Evolutionary conservation across 106 monocot genomes (phyloP), one percentile per base, ranked within the genome.

Genomic region (Phalaenopsis aphrodite): DNA sequence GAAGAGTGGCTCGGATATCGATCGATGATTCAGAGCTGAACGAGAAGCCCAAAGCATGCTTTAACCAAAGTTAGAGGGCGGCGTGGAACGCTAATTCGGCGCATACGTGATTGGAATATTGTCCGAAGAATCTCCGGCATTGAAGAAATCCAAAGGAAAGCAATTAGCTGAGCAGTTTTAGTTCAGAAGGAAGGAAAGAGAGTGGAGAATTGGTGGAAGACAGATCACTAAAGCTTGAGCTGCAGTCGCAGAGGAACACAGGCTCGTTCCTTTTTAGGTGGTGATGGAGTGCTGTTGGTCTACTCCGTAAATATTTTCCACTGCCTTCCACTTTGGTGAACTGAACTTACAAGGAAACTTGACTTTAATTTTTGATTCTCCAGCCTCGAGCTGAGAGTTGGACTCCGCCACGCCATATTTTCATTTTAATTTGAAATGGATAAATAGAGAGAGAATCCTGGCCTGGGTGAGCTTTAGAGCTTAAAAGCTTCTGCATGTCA

Each of bases 41-140:
- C 23, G 21, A 65, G 23, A n/a, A 21, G 7, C 9, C 4, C 64
- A 65, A 19, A 65, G 64, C 9, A 65, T 24, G 75, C 75, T 75
- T 47, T 46, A 45, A 75, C 75, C 42, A 18, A 75, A 75, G 75
- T 18, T 15, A 75, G 18, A n/a, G 43, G 75, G 71, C 71, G 24
- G 71, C 71, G 71, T 71, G 43, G 75, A 75, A 75, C 43, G 46
- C 42, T 45, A 45, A 45, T 45, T 75, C 46, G 75, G 43, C 75
- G 4, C 10, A 30, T 71, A 45, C 23, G 38, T 75, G 75, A 45
- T 45, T 75, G 75, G 75, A 75, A 47, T 45, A 1, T 75, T 75
- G 75, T 45, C 45, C n/a, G 18, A 47, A 75, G 75, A 75, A 75
- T 75, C 75, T 75, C 75, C 45, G 46, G 75, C 75, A 75, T 75